Evolutionary conservation across 345 rosid genomes (phyloP), one percentile per base, ranked within the genome.

Genomic region (Eucalyptus sideroxylon): DNA sequence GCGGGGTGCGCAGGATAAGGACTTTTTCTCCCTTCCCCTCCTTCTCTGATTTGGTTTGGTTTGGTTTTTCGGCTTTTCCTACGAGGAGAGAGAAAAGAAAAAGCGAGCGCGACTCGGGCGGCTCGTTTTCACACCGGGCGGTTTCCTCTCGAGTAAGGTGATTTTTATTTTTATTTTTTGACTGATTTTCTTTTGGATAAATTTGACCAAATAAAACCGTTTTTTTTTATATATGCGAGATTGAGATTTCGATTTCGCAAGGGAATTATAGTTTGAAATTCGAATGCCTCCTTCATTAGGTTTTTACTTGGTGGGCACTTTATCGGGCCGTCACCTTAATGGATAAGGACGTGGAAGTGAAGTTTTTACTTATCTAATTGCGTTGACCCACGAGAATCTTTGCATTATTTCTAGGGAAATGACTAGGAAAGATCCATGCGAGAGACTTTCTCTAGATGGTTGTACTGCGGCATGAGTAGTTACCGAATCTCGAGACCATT

Each of bases 271-370:
- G 3, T 60, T 60, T 27, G 72, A 15, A n/a, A n/a, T 34, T 69
- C 44, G 26, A 37, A 10, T 34, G 6, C 3, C 19, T 5, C 14
- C 1, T 15, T 17, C 3, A 0, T 69, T 19, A 0, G 19, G 26
- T 72, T 53, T 19, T 26, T 69, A 16, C 44, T 69, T 69, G 12
- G 2, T 4, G 2, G 11, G 3, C 1, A 16, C 12, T 31, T 67
- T 67, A 31, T 16, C 12, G 13, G 3, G 2, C 6, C 1, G 1
- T 5, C 2, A 0, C 24, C 3, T 53, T 8, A 2, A 53, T 53
- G 5, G 11, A 0, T 21, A 53, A 8, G 2, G 0, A 9, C 0
- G 26, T 0, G 2, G 1, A 53, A 53, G 15, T 6, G 9, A 21
- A 37, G 7, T 21, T 3, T 69, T 9, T 16, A 10, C 3, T 17